Conservation (phyloP, 176 grass and related monocot genomes). For the Carex littledalei region DNA sequence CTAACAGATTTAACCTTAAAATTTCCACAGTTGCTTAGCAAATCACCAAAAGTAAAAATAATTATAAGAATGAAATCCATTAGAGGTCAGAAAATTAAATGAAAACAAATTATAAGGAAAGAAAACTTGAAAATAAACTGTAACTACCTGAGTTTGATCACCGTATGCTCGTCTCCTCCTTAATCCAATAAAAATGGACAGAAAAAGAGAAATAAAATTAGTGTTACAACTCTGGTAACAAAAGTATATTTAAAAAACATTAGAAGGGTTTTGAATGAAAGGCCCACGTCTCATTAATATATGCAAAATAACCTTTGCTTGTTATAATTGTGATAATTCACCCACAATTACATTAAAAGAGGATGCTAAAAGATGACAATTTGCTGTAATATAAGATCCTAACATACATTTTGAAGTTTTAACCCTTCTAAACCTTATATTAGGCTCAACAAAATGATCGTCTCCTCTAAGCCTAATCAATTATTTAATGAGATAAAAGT, state of each 20-base stretch:
- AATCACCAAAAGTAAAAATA: neutral
- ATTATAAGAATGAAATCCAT: neutral
- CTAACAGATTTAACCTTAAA: neutral
- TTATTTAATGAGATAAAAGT: neutral
- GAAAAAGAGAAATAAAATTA: neutral
- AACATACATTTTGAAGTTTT: neutral
- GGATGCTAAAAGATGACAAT: neutral
- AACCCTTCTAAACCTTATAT: too few relatives aligned
- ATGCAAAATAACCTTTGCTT: neutral
- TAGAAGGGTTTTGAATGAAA: neutral
- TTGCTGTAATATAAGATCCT: neutral
- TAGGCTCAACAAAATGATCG: neutral
- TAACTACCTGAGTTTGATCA: constrained; percentile 31
- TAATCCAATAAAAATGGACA: neutral
- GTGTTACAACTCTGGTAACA: neutral
- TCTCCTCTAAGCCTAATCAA: neutral
- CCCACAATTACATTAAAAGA: neutral
- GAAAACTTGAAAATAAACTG: neutral
- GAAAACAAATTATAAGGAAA: neutral
- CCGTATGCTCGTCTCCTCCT: constrained; percentile 32
- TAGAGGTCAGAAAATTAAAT: neutral
- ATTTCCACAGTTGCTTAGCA: neutral
- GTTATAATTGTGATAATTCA: neutral
- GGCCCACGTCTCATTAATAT: neutral
- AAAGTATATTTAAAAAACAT: neutral